These are phyloP conservation scores for Jamesozyma jinghongensis DNA, from an alignment of 805 yeast genomes.

Conservation along the genomic window DNA sequence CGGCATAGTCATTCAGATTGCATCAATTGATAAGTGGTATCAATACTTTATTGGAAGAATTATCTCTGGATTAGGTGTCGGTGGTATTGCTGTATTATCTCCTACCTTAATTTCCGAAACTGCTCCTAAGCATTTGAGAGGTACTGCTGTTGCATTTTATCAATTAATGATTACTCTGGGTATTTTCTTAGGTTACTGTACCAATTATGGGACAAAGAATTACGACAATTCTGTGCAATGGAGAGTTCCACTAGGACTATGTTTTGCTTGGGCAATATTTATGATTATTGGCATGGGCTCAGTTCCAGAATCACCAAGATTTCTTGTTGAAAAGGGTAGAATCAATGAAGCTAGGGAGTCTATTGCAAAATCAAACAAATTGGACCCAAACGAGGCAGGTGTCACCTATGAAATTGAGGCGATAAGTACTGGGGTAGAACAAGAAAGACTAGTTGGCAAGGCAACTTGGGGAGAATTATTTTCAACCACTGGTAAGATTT, in stretches of 20 bases:
- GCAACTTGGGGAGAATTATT: slow-evolving; percentile 1
- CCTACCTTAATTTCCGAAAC: slow-evolving; percentile 1
- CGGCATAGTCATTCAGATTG: not conserved
- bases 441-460: not conserved
- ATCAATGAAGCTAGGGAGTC: not conserved
- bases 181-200: slow-evolving; percentile 1
- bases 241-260: slow-evolving; percentile 1
- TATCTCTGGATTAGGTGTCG: slow-evolving; percentile 1
- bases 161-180: slow-evolving; percentile 2
- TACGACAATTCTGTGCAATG: slow-evolving; percentile 1
- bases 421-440: not conserved
- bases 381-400: not conserved
- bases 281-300: slow-evolving; percentile 1
- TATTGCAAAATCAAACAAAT: slow-evolving; percentile 1
- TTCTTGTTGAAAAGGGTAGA: slow-evolving; percentile 1
- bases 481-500: not conserved
- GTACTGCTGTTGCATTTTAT: not conserved
- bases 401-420: not conserved
- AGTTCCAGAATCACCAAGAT: slow-evolving; percentile 1
- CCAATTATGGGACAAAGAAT: slow-evolving; percentile 1
- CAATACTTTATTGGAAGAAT: not conserved
- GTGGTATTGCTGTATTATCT: slow-evolving; percentile 1
- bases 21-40: slow-evolving; percentile 1
- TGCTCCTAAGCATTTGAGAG: slow-evolving; percentile 1
- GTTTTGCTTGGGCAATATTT: slow-evolving; percentile 3